phyloP scores from a whole-genome alignment of 2,329 filamentous ascomycete genomes.

The Akanthomyces dipterigenus region DNA sequence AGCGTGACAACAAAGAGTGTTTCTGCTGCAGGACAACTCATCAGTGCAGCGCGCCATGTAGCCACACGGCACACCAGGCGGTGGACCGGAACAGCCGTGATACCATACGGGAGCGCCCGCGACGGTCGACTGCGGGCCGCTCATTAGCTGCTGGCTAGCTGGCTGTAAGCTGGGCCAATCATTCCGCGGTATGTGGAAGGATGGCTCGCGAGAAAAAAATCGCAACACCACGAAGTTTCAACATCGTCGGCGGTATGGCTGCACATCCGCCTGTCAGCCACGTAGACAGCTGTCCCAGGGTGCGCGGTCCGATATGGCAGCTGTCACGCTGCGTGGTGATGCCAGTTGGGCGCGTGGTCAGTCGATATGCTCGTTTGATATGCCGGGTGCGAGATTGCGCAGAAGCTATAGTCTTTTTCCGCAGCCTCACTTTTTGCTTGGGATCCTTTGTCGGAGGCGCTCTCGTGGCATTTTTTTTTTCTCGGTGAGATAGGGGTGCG shows the following conservation, averaged over 20 bases:
- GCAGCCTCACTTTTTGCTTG: conserved; percentile 2
- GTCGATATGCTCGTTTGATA: too few relatives aligned
- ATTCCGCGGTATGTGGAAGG: background rate
- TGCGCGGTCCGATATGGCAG: background rate
- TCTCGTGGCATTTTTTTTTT: background rate
- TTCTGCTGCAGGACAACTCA: conserved; percentile 13
- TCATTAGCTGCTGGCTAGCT: conserved; percentile 7
- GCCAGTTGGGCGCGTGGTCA: conserved; percentile 3
- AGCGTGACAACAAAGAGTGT: conserved; percentile 8
- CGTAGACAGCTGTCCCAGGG: conserved; percentile 4
- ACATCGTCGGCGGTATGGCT: background rate
- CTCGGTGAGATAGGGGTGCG: background rate
- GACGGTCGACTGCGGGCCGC: conserved; percentile 10
- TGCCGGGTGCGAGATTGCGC: background rate
- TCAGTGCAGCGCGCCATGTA: conserved; percentile 12
- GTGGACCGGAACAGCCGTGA: conserved; percentile 1
- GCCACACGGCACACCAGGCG: background rate
- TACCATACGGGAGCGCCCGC: conserved; percentile 10
- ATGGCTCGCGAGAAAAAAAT: background rate
- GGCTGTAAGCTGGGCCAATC: background rate
- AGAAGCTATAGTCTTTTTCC: background rate
- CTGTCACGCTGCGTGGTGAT: conserved; percentile 5
- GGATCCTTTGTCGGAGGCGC: background rate
- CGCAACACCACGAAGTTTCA: background rate
- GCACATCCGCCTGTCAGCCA: conserved; percentile 1